Conservation (phyloP, 352 stramenopile species). For the Phytophthora palmivora region DNA sequence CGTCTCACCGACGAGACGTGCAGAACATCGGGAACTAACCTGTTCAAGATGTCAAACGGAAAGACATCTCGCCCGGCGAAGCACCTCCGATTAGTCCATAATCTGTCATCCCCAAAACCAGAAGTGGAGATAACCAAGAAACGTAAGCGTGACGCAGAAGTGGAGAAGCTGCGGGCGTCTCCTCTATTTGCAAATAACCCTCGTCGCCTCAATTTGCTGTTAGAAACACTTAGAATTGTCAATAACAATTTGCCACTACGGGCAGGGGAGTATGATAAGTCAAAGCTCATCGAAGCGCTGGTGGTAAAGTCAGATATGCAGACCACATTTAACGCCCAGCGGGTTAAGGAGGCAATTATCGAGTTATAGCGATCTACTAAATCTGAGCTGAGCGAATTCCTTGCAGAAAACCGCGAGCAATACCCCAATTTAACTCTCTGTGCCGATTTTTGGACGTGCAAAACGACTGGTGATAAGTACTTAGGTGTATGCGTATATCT, state of each 20-base stretch:
- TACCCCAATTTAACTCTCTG: constrained; percentile 26
- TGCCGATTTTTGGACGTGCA: too few relatives aligned
- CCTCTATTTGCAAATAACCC: constrained; percentile 12
- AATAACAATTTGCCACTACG: constrained; percentile 13
- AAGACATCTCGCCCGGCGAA: constrained; percentile 2
- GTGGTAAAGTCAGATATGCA: constrained; percentile 9
- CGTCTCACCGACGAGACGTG: constrained; percentile 3
- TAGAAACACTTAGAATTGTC: constrained; percentile 14
- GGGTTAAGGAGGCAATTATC: too few relatives aligned
- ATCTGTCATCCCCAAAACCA: constrained; percentile 7
- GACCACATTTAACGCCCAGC: constrained; percentile 1
- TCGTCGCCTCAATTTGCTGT: constrained; percentile 4
- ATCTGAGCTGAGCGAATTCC: neutral
- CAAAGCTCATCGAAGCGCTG: constrained; percentile 3
- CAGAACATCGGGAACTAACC: constrained; percentile 3
- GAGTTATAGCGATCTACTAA: too few relatives aligned
- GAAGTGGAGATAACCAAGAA: constrained; percentile 3
- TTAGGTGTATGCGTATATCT: too few relatives aligned
- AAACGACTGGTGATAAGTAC: too few relatives aligned
- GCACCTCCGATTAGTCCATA: constrained; percentile 3
- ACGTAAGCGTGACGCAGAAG: constrained; percentile 13
- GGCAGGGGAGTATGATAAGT: constrained; percentile 11
- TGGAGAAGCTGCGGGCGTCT: constrained; percentile 7
- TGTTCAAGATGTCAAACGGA: constrained; percentile 8
- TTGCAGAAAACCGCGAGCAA: constrained; percentile 5